Evolutionary conservation across 176 grass and related monocot genomes (phyloP).

Genomic region (Dactylis glomerata): DNA sequence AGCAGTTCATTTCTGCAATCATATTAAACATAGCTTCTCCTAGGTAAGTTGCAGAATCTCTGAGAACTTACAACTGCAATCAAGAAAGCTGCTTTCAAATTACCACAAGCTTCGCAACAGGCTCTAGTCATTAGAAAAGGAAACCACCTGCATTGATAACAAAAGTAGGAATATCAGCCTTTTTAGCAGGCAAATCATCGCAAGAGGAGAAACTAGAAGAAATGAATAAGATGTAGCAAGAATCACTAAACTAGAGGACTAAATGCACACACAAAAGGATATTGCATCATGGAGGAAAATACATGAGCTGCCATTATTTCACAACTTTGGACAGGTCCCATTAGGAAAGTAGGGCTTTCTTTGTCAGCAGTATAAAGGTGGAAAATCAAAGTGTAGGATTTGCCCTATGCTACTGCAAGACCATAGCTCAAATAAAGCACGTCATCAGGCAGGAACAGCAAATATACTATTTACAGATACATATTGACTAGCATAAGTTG

Average conservation of each 20-base stretch:
- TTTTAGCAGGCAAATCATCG: neutral
- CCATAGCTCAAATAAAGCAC: neutral
- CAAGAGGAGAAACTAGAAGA: neutral
- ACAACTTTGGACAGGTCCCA: neutral
- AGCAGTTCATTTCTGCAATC: neutral
- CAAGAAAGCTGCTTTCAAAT: conserved; percentile 97
- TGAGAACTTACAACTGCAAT: conserved; percentile 91
- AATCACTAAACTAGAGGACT: conserved; percentile 4
- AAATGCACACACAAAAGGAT: neutral
- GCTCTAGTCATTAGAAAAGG: conserved; percentile 90
- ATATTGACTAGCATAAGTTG: neutral
- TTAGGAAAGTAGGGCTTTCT: neutral
- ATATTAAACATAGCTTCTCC: neutral
- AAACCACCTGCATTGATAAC: conserved; percentile 77
- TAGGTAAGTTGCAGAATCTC: conserved; percentile 16
- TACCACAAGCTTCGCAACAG: conserved; percentile 94
- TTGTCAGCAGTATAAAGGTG: neutral
- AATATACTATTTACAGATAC: neutral
- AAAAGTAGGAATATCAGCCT: conserved; percentile 24
- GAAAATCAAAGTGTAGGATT: neutral
- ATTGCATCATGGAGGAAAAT: neutral
- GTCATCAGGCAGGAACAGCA: neutral
- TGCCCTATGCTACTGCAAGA: neutral
- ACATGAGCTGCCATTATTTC: neutral
- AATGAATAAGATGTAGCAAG: neutral